Base-by-base conservation (phyloP, 768 basidiomycete genomes). In the Tulasnella calospora region DNA sequence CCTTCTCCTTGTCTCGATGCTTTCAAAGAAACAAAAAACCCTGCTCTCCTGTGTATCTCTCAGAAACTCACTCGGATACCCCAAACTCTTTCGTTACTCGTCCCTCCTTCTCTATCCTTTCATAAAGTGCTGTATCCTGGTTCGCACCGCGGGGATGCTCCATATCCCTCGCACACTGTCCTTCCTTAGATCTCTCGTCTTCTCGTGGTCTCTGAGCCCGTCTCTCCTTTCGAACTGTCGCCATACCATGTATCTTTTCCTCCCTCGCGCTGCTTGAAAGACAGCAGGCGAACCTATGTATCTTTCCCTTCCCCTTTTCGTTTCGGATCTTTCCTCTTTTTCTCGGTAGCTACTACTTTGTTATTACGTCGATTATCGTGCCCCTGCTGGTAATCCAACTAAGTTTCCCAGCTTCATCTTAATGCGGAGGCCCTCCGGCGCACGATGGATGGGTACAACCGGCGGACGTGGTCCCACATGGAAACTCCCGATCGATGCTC, bases 291-390 rank as follows among this genome's bases (percentile, higher is more conserved):
- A 67, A 23, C 6, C 30, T 67, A 67, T 67, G 61, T 67, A 33
- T 67, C n/a, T 67, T 3, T 61, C 57, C 23, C 61, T 51, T 10
- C n/a, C 23, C 10, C 46, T 47, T 47, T 47, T 61, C 57, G 57
- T 35, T 67, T 67, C 27, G 23, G 61, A 23, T 33, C 30, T 67
- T 35, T 67, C 7, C 23, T n/a, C 61, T 35, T 33, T 35, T 67
- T 67, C 27, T 8, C 27, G 61, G 30, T 67, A 67, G 30, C 61
- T 67, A 67, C 33, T 67, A 67, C 61, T 67, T 67, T 67, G 61
- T 67, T 67, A 67, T 67, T 67, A 67, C 61, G 27, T 67, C 61
- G 61, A 67, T 67, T 67, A 67, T 67, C 61, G 33, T 35, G 15
- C 61, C 13, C 23, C 19, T 15, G 33, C 61, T 67, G 61, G 61